Evolutionary conservation across 306 rosid species (phyloP), one percentile per base, ranked within the genome.

Genomic region (Sicyos baderoa): DNA sequence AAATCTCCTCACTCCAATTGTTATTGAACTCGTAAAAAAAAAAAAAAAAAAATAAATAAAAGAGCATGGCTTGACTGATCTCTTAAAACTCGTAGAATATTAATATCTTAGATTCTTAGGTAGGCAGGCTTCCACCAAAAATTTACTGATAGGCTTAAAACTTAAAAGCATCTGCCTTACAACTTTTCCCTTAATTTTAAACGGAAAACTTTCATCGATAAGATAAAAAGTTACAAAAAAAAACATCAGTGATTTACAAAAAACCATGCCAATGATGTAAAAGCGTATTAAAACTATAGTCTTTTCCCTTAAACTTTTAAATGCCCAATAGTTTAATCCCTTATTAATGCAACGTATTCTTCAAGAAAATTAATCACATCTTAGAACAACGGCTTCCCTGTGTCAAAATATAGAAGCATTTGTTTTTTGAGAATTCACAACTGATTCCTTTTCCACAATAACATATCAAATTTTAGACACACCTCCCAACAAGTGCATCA

Each of bases 401-500:
- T 9, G 29, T 32, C 6, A 63, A 63, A 16, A 18, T 25, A n/a
- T 61, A 35, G 49, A 61, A 61, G 67, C 8, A 9, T n/a, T 35
- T 61, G 25, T 6, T 59, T 14, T 40, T 59, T 29, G 7, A 14
- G 19, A 59, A 59, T 58, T 58, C 65, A 60, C 45, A 40, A 61
- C 9, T 61, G 25, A 61, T 37, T 61, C 23, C 27, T 17, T 61
- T 1, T 61, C 16, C 50, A 42, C n/a, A 18, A 40, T 1, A 37
- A 40, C 69, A 4, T 10, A 40, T 45, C 54, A 19, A 47, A 44
- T 22, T 22, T 66, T 66, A 45, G 13, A 25, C 54, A 23, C 42
- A 66, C 86, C 86, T 82, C 64, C 86, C 86, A 71, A 82, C 79
- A 54, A 79, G 83, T 27, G 81, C 83, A 27, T 82, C 86, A 3